Conservation (phyloP, 257 asterid genomes). For the Scutellaria baicalensis region DNA sequence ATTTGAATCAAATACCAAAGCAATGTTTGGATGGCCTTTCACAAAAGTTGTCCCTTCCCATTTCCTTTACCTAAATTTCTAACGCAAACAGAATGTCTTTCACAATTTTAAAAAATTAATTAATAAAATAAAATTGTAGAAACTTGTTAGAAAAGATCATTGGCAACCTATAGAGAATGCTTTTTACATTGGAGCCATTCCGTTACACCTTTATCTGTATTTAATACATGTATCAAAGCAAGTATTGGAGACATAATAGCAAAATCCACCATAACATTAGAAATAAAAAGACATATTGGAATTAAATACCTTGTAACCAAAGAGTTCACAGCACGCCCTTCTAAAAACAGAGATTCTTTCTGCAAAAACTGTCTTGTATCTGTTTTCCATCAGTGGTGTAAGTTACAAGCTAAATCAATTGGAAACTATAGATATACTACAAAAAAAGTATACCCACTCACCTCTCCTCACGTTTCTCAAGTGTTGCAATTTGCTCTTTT, state of each 20-base stretch:
- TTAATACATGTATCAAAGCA: background rate
- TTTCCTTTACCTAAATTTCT: no score
- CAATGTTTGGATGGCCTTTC: no score
- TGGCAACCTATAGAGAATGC: background rate
- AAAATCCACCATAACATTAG: background rate
- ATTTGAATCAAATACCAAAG: background rate
- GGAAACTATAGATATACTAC: slow-evolving; percentile 5
- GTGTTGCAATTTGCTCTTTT: slow-evolving; percentile 96
- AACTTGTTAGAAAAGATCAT: background rate
- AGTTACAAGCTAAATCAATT: slow-evolving; percentile 21
- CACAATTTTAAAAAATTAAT: no score
- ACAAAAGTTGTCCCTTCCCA: no score
- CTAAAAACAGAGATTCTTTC: slow-evolving; percentile 95
- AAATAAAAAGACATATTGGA: slow-evolving; percentile 5
- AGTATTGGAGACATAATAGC: background rate
- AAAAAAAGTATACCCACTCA: slow-evolving; percentile 27
- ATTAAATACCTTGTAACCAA: slow-evolving; percentile 87
- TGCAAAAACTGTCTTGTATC: slow-evolving; percentile 94
- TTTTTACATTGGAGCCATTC: background rate
- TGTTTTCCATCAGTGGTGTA: slow-evolving; percentile 32
- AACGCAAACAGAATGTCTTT: no score
- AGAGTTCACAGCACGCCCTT: slow-evolving; percentile 97
- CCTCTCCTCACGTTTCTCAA: slow-evolving; percentile 98
- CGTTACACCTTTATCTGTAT: background rate
- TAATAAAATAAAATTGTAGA: background rate